Conservation (phyloP, 2,329 filamentous ascomycete genomes). For the Coniella vitis region DNA sequence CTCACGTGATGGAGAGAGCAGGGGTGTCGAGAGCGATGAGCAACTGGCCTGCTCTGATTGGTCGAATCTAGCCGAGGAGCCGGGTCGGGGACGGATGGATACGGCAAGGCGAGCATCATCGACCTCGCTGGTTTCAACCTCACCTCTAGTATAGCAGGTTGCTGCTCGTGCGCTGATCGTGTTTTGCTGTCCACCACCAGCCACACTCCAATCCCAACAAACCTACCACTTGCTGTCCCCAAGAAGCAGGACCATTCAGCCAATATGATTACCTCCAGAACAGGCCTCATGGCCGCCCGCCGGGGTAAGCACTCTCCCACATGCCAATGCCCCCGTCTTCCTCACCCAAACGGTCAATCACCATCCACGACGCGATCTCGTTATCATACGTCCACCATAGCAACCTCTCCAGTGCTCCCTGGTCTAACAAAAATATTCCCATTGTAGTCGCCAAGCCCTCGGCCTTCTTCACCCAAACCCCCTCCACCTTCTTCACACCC, state of each 20-base stretch:
- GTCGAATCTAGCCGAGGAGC: constrained; percentile 37
- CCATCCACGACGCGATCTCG: background rate
- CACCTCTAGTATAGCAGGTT: background rate
- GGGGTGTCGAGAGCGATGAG: constrained; percentile 14
- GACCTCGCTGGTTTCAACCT: constrained; percentile 7
- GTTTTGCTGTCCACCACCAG: constrained; percentile 4
- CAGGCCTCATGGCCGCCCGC: constrained; percentile 52
- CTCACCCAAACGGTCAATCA: background rate
- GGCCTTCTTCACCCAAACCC: constrained; percentile 41
- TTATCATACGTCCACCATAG: background rate
- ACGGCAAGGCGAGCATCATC: constrained; percentile 11
- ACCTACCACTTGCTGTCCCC: no score
- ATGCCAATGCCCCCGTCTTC: background rate
- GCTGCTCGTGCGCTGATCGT: constrained; percentile 2
- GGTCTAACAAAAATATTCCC: background rate
- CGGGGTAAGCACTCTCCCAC: constrained; percentile 38
- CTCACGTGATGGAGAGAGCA: constrained; percentile 17
- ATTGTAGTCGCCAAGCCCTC: constrained; percentile 34
- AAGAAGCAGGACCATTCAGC: constrained; percentile 9
- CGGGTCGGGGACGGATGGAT: constrained; percentile 28
- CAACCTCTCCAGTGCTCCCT: background rate
- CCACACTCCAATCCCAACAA: constrained; percentile 4
- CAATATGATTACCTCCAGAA: constrained; percentile 50
- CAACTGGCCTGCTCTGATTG: constrained; percentile 29
- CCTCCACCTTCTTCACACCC: constrained; percentile 29